These are phyloP conservation scores for Hordeum marinum DNA, from an alignment of 176 grass and related monocot species.

Conservation along the genomic window DNA sequence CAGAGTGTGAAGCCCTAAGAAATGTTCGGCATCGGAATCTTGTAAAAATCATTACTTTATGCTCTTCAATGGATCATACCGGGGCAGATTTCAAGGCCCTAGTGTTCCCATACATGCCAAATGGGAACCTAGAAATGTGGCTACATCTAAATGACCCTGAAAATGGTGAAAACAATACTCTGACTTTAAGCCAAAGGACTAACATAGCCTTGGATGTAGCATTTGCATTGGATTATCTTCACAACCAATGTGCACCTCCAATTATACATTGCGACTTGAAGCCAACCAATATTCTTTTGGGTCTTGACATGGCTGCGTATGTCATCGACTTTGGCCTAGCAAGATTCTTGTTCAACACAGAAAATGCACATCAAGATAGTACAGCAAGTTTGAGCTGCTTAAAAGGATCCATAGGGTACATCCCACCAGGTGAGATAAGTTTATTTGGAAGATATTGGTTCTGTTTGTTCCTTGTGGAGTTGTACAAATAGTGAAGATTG, in stretches of 20 bases:
- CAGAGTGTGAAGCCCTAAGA: slow-evolving; percentile 51
- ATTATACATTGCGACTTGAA: slow-evolving; percentile 47
- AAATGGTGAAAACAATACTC: not conserved
- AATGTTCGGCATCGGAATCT: slow-evolving; percentile 50
- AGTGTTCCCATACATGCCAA: slow-evolving; percentile 43
- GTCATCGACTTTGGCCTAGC: slow-evolving; percentile 34
- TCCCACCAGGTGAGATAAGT: slow-evolving; percentile 32
- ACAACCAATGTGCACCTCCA: slow-evolving; percentile 22
- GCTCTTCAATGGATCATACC: slow-evolving; percentile 33
- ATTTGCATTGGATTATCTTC: slow-evolving; percentile 48
- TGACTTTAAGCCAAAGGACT: slow-evolving; percentile 29
- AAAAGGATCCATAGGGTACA: slow-evolving; percentile 49
- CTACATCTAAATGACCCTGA: slow-evolving; percentile 28
- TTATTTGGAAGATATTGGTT: not conserved
- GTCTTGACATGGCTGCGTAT: slow-evolving; percentile 21
- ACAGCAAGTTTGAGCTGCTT: slow-evolving; percentile 13
- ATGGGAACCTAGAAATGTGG: slow-evolving; percentile 63
- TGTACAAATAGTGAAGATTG: not conserved
- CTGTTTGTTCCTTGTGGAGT: not conserved
- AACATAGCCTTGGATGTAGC: slow-evolving; percentile 16
- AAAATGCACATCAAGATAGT: not conserved
- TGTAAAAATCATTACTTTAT: slow-evolving; percentile 45
- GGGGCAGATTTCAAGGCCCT: slow-evolving; percentile 60
- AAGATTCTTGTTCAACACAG: slow-evolving; percentile 12
- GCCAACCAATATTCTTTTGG: slow-evolving; percentile 47